Percentiles rank a stretch among this genome's conserved stretches.
These are phyloP conservation scores for Sarcomyxa edulis DNA, from an alignment of 768 basidiomycete genomes.

Conservation along the genomic window DNA sequence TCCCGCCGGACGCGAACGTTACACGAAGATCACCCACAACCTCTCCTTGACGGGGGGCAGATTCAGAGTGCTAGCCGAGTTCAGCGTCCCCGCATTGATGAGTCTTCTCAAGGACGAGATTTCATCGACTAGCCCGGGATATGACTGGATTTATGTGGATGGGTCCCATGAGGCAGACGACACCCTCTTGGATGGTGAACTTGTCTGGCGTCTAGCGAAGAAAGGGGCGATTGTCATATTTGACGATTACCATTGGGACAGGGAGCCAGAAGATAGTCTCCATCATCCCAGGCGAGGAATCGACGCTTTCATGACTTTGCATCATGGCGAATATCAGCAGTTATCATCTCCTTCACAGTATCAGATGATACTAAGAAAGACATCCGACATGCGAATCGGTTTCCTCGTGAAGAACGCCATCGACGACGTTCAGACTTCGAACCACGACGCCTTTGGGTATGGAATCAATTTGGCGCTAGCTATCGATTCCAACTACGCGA, in stretches of 20 bases:
- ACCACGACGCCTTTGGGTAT: constrained; percentile 28
- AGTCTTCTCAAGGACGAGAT: constrained; percentile 43
- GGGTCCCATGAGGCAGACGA: constrained; percentile 58
- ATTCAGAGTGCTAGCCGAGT: constrained; percentile 42
- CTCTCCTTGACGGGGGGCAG: constrained; percentile 36
- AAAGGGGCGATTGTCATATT: constrained; percentile 49
- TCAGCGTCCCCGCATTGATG: constrained; percentile 49
- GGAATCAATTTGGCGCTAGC: constrained; percentile 43
- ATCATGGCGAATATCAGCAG: constrained; percentile 40
- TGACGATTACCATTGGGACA: constrained; percentile 54
- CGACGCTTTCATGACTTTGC: constrained; percentile 48
- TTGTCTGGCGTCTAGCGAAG: constrained; percentile 50
- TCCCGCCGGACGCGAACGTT: constrained; percentile 39
- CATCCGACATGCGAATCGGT: constrained; percentile 45
- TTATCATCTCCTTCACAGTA: constrained; percentile 33
- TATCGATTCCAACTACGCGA: constrained; percentile 37
- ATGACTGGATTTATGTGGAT: constrained; percentile 56
- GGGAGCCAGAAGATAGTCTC: constrained; percentile 38
- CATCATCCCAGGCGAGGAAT: constrained; percentile 54
- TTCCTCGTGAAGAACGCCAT: constrained; percentile 30
- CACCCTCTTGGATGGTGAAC: constrained; percentile 55
- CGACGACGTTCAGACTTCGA: background rate
- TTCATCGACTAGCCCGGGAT: constrained; percentile 29
- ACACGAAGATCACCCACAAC: constrained; percentile 40
- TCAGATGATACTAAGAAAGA: constrained; percentile 51